Conservation (phyloP, 768 basidiomycete genomes). For the Boletus sp. region DNA sequence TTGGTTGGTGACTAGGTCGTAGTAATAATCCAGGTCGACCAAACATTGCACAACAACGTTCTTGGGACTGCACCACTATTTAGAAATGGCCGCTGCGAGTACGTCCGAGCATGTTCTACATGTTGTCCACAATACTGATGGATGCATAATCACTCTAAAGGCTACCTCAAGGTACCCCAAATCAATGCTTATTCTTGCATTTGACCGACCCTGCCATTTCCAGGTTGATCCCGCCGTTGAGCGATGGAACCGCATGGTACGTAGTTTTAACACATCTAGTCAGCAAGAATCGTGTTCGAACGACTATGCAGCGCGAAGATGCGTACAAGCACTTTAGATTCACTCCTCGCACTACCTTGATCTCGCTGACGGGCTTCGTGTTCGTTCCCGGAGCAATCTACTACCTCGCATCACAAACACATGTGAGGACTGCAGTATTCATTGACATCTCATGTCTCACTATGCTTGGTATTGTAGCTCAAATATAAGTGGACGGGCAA, state of each 20-base stretch:
- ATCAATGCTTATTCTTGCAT: neutral
- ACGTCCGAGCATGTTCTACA: conserved; percentile 17
- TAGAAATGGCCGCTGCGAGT: conserved; percentile 68
- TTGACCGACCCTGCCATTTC: conserved; percentile 3
- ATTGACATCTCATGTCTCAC: conserved; percentile 4
- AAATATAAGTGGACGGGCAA: conserved; percentile 56
- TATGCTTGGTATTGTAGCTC: conserved; percentile 31
- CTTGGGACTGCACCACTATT: conserved; percentile 27
- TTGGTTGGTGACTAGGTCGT: neutral
- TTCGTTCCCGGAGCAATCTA: conserved; percentile 58
- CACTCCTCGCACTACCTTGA: conserved; percentile 64
- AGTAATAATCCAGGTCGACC: conserved; percentile 12
- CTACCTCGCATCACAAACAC: conserved; percentile 39
- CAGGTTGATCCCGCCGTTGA: conserved; percentile 56
- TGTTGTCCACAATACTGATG: conserved; percentile 10
- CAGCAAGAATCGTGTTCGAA: neutral
- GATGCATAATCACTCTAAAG: conserved; percentile 32
- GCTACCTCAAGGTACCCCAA: conserved; percentile 52
- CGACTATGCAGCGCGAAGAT: conserved; percentile 61
- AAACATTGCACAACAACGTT: conserved; percentile 32
- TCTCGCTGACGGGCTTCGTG: conserved; percentile 58
- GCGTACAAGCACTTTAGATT: conserved; percentile 83
- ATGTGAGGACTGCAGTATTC: conserved; percentile 35
- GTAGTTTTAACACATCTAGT: conserved; percentile 13
- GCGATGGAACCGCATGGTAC: conserved; percentile 60